Base-by-base conservation (phyloP, 495 filamentous ascomycete species). In the Filosporella fistucella region DNA sequence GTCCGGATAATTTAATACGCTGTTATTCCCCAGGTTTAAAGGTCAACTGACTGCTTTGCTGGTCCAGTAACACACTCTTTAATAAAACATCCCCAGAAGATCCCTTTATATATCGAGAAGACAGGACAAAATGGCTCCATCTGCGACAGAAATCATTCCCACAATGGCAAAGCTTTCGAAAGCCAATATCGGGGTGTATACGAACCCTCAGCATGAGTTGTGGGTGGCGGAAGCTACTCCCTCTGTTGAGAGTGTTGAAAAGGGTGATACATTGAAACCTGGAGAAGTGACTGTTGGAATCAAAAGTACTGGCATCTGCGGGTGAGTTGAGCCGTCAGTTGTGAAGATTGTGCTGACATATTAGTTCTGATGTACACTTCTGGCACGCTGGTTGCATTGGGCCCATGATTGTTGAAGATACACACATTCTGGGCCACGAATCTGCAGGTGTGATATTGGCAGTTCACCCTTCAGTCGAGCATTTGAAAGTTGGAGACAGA, bases 381-480 rank as follows among this genome's bases (percentile, higher is more conserved):
- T 95, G 89, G 90, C 89, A 91, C 63, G 85, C 83, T 26, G 89
- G 89, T 52, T 86, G 84, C 67, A 95, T 96, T 60, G 90, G 90
- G 12, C 90, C 90, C 44, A 96, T 95, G 90, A 84, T 95, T 52
- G 89, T 96, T 23, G 76, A 75, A 44, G 83, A 78, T 54, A 84
- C 88, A 61, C 90, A 95, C 61, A 86, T 95, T 58, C 82, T 96
- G 24, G 90, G 90, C 52, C 90, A 95, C 72, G 90, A 95, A 70
- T 94, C 90, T 34, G 86, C 89, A 23, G 90, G 89, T 48, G 79
- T 87, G 57, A 66, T 95, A 43, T 73, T 96, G 52, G 84, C 89
- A 7, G 84, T 83, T 32, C 89, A 91, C 50, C 79, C 89, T 45
- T 82, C 78, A 10, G 89, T 96, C 35, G 89, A 71, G 17, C 65